A percentile compares a stretch with the other conserved stretches of the same genome.
Conservation (phyloP, 2,329 filamentous ascomycete genomes). For the Neoascochyta sp. region DNA sequence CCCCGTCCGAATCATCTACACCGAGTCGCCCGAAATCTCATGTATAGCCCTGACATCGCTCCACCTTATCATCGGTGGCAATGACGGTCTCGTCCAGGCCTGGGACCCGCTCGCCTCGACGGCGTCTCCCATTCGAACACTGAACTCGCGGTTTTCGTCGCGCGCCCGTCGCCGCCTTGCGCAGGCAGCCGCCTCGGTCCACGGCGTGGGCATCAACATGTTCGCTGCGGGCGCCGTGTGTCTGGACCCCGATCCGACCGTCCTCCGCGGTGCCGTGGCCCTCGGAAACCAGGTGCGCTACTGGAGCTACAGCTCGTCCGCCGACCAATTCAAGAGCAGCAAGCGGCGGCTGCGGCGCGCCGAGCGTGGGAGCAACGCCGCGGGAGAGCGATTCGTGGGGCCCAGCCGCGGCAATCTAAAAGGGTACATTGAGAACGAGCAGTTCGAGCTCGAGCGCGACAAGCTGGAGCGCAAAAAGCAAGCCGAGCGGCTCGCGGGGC, state of each 20-base stretch:
- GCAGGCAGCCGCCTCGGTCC: conserved; percentile 63
- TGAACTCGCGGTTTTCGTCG: conserved; percentile 80
- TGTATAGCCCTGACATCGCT: conserved; percentile 78
- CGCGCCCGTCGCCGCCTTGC: conserved; percentile 72
- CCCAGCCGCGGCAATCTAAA: conserved; percentile 66
- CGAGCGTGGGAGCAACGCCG: conserved; percentile 59
- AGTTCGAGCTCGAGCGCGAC: conserved; percentile 72
- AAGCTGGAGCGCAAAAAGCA: conserved; percentile 65
- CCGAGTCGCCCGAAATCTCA: conserved; percentile 83
- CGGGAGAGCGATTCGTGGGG: conserved; percentile 57
- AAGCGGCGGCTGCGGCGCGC: conserved; percentile 76
- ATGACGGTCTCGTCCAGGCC: conserved; percentile 88
- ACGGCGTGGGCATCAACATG: conserved; percentile 69
- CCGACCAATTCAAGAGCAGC: conserved; percentile 67
- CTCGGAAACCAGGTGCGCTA: conserved; percentile 84
- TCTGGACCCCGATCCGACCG: conserved; percentile 81
- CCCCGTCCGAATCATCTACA: conserved; percentile 79
- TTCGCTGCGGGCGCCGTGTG: conserved; percentile 79
- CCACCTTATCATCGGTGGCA: conserved; percentile 88
- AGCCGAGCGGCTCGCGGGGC: conserved; percentile 64
- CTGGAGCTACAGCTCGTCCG: conserved; percentile 89
- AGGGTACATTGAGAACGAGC: conserved; percentile 83
- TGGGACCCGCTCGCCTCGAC: conserved; percentile 94
- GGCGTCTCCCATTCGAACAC: conserved; percentile 71
- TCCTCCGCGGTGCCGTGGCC: conserved; percentile 80